A percentile compares a stretch with the other conserved stretches of the same genome.
These are phyloP conservation scores for Xylariaceae sp. DNA, from an alignment of 2,329 filamentous ascomycete species.

Conservation along the genomic window DNA sequence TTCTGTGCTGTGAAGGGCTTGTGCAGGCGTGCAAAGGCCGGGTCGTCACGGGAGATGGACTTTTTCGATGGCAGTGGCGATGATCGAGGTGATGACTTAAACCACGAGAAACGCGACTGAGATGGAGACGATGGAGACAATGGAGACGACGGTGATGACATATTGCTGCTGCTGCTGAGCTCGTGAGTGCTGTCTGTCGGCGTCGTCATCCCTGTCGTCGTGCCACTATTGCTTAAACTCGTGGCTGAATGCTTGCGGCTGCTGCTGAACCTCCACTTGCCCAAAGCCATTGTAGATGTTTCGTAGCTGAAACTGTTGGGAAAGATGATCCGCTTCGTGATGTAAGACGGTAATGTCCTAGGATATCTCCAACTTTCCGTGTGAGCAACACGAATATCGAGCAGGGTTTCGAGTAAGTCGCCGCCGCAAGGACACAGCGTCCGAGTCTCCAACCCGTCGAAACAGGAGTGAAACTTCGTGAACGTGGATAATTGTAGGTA, in stretches of 20 bases:
- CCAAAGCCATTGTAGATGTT: slow-evolving; percentile 18
- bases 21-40: slow-evolving; percentile 35
- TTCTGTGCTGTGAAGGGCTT: slow-evolving; percentile 43
- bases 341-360: too few relatives aligned
- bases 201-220: slow-evolving; percentile 2
- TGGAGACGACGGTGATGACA: background rate
- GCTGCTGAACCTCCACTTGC: slow-evolving; percentile 26
- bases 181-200: background rate
- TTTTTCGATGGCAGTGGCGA: slow-evolving; percentile 1
- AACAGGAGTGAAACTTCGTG: too few relatives aligned
- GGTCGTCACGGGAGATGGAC: slow-evolving; percentile 25
- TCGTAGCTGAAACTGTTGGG: background rate
- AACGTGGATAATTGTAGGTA: too few relatives aligned
- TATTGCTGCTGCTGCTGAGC: slow-evolving; percentile 10
- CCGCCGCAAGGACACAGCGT: too few relatives aligned
- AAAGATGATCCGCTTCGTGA: background rate
- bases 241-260: slow-evolving; percentile 14
- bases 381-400: too few relatives aligned
- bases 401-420: too few relatives aligned
- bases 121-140: slow-evolving; percentile 4
- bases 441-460: too few relatives aligned
- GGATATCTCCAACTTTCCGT: too few relatives aligned
- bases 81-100: slow-evolving; percentile 14
- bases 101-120: slow-evolving; percentile 20
- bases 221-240: slow-evolving; percentile 17